phyloP scores from a whole-genome alignment of 208 protist species.

The Plasmodiophora brassicae region DNA sequence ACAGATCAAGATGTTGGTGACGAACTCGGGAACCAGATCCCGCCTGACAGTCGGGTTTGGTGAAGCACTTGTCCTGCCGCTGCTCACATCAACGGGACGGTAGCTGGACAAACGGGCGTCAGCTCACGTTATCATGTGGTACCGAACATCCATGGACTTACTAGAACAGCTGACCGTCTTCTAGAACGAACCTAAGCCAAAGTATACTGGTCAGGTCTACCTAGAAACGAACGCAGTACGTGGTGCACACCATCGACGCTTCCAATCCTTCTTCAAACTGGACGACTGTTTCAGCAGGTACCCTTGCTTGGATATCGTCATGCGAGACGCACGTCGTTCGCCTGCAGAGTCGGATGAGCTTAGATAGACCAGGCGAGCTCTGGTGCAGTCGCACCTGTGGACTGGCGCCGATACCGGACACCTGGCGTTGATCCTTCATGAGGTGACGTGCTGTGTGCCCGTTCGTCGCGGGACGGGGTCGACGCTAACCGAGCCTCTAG shows the following conservation, averaged over 20 bases:
- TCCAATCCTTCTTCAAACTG: conserved; percentile 30
- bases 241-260: conserved; percentile 4
- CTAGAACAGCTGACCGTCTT: conserved; percentile 22
- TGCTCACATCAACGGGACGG: conserved; percentile 27
- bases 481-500: no score
- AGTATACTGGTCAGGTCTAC: no score
- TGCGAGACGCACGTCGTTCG: neutral
- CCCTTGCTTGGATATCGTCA: neutral
- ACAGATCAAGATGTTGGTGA: conserved; percentile 25
- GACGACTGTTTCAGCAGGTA: conserved; percentile 4
- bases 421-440: no score
- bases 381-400: no score
- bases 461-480: no score
- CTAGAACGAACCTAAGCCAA: neutral
- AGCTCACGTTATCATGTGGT: neutral
- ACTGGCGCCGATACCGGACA: no score
- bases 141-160: no score
- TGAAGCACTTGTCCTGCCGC: neutral
- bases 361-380: no score
- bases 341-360: no score
- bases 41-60: neutral
- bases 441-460: no score
- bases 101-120: neutral
- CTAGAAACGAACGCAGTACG: no score
- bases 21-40: neutral